A percentile compares a stretch with the other conserved stretches of the same genome.
These are phyloP conservation scores for Noccaea caerulescens DNA, from an alignment of 345 rosid species.

Conservation along the genomic window DNA sequence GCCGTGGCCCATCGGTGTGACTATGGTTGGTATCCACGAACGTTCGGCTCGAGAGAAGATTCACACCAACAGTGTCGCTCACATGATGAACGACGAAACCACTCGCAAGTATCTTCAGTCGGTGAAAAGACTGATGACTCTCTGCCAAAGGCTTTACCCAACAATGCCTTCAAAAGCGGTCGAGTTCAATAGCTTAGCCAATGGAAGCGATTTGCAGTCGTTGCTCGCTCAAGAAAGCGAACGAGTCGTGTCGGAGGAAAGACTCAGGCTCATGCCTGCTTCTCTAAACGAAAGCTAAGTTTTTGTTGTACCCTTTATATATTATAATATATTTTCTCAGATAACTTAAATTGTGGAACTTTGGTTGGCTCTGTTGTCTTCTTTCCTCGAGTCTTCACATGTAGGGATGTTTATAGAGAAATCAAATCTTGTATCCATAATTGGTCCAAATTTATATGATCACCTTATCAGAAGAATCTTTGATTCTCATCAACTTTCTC, in stretches of 20 bases:
- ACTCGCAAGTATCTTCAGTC: slow-evolving; percentile 97
- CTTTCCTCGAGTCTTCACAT: not conserved
- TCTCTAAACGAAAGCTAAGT: slow-evolving; percentile 58
- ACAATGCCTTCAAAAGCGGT: slow-evolving; percentile 92
- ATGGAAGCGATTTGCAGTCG: slow-evolving; percentile 90
- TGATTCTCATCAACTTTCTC: no score
- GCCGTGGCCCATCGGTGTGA: slow-evolving; percentile 99
- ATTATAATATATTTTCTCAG: not conserved
- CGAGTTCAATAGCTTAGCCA: slow-evolving; percentile 97
- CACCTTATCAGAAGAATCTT: no score
- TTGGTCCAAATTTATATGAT: no score
- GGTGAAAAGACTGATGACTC: slow-evolving; percentile 89
- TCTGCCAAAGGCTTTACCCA: slow-evolving; percentile 93
- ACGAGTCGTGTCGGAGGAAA: slow-evolving; percentile 52
- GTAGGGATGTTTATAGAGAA: not conserved
- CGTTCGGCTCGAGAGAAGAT: slow-evolving; percentile 99
- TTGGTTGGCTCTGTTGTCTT: slow-evolving; percentile 23
- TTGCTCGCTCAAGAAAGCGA: slow-evolving; percentile 77
- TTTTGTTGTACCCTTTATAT: slow-evolving; percentile 1
- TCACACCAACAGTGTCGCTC: slow-evolving; percentile 95
- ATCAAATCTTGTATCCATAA: not conserved
- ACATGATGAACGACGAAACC: slow-evolving; percentile 98
- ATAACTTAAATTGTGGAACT: not conserved
- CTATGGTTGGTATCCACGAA: slow-evolving; percentile 99
- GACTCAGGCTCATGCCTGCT: slow-evolving; percentile 74